Percentiles rank a stretch among this genome's conserved stretches.
Evolutionary conservation across 345 rosid species (phyloP).

Genomic region (Excoecaria agallocha): DNA sequence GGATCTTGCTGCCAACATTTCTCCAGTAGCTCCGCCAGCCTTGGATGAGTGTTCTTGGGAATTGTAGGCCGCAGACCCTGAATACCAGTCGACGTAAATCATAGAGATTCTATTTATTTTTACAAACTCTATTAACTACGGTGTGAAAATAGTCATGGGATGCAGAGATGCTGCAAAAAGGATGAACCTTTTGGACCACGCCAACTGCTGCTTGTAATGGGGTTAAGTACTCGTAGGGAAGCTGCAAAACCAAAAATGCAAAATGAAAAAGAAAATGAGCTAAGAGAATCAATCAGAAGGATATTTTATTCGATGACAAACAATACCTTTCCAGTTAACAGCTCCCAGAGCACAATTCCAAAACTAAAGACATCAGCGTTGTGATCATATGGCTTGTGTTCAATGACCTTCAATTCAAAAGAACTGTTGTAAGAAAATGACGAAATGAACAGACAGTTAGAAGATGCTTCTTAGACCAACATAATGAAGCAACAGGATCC

Average conservation of each 20-base stretch:
- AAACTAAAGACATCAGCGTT: constrained; percentile 95
- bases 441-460: constrained; percentile 14
- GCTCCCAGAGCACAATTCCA: constrained; percentile 86
- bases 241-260: constrained; percentile 47
- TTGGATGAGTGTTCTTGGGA: constrained; percentile 62
- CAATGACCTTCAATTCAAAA: constrained; percentile 72
- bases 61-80: constrained; percentile 85
- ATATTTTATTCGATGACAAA: neutral
- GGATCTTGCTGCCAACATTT: constrained; percentile 95
- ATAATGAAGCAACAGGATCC: neutral
- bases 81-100: constrained; percentile 5
- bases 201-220: constrained; percentile 98
- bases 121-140: neutral
- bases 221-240: constrained; percentile 88
- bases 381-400: constrained; percentile 96
- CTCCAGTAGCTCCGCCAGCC: constrained; percentile 62
- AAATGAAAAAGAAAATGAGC: neutral
- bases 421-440: constrained; percentile 31
- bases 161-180: neutral
- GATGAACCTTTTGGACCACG: constrained; percentile 87
- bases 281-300: neutral
- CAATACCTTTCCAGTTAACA: constrained; percentile 87
- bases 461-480: neutral
- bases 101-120: neutral
- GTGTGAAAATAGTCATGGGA: neutral